Evolutionary conservation across 75 land plant genomes (phyloP).

Genomic region (Selaginella moellendorffii): DNA sequence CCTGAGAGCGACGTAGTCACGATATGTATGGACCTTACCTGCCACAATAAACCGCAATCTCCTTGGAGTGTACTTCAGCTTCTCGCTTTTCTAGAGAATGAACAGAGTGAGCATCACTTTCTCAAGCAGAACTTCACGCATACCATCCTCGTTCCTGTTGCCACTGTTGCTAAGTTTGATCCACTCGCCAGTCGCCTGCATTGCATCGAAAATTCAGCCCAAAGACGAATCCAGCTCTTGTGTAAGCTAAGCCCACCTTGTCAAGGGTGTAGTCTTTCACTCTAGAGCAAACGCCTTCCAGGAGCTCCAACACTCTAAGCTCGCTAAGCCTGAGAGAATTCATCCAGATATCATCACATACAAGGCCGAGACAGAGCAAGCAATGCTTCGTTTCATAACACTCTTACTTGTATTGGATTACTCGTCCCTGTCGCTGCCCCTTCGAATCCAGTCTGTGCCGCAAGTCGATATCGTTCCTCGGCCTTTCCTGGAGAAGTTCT

Average conservation of each 20-base stretch:
- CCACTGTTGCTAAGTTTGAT: not conserved
- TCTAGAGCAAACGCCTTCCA: slow-evolving; percentile 84
- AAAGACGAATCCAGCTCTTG: not conserved
- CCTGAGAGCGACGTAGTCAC: too few relatives aligned
- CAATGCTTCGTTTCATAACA: not conserved
- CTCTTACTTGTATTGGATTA: slow-evolving; percentile 81
- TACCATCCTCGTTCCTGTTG: not conserved
- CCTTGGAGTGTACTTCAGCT: slow-evolving; percentile 22
- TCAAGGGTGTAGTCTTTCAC: slow-evolving; percentile 79
- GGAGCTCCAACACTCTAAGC: slow-evolving; percentile 79
- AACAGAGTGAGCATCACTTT: slow-evolving; percentile 1
- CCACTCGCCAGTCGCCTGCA: not conserved
- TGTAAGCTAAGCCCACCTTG: slow-evolving; percentile 30
- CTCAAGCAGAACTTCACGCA: not conserved
- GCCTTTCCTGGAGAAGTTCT: slow-evolving; percentile 65
- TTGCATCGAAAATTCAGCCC: not conserved
- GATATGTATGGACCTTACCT: too few relatives aligned
- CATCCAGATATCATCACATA: too few relatives aligned
- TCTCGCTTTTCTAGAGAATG: slow-evolving; percentile 14
- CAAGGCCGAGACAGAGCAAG: too few relatives aligned
- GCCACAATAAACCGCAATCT: slow-evolving; percentile 22
- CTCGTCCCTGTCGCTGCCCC: slow-evolving; percentile 87
- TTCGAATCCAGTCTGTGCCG: slow-evolving; percentile 81
- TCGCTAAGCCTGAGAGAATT: slow-evolving; percentile 61
- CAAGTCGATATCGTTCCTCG: slow-evolving; percentile 86